Evolutionary conservation across 192 early-diverging fungal species (phyloP).

Genomic region (Coemansia sp.): DNA sequence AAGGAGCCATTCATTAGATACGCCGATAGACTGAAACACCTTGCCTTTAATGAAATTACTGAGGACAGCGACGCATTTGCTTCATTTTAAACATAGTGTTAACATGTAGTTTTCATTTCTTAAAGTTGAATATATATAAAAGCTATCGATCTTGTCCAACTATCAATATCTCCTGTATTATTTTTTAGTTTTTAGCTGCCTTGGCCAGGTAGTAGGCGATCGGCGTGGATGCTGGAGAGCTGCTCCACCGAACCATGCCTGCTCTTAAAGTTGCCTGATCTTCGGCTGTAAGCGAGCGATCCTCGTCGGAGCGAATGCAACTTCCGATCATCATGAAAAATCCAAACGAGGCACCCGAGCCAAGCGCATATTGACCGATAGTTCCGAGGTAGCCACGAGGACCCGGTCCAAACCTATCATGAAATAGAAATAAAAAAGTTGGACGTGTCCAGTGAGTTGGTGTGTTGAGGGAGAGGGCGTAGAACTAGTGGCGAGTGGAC

Average conservation of each 20-base stretch:
- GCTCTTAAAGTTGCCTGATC: constrained; percentile 33
- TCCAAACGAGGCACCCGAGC: constrained; percentile 79
- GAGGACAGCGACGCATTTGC: background rate
- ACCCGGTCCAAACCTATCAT: constrained; percentile 68
- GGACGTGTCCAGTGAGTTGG: background rate
- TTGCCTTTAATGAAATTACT: background rate
- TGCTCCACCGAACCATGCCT: constrained; percentile 45
- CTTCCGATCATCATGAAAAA: constrained; percentile 78
- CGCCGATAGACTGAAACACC: background rate
- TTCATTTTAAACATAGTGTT: background rate
- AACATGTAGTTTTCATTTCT: background rate
- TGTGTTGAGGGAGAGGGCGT: background rate
- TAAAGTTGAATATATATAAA: background rate
- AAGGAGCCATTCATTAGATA: background rate
- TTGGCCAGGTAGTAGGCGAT: constrained; percentile 39
- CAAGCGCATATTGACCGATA: constrained; percentile 74
- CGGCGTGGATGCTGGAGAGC: constrained; percentile 25
- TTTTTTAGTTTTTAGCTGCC: constrained; percentile 19
- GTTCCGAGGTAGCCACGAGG: constrained; percentile 69
- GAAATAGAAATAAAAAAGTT: background rate
- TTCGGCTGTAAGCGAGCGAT: constrained; percentile 26
- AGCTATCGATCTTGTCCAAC: background rate
- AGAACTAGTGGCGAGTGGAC: background rate
- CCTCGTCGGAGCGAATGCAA: constrained; percentile 55
- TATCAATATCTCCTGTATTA: background rate